Percentiles rank a stretch among this genome's conserved stretches.
These are phyloP conservation scores for Phaffomyces opuntiae DNA, from an alignment of 805 yeast species.

Conservation along the genomic window DNA sequence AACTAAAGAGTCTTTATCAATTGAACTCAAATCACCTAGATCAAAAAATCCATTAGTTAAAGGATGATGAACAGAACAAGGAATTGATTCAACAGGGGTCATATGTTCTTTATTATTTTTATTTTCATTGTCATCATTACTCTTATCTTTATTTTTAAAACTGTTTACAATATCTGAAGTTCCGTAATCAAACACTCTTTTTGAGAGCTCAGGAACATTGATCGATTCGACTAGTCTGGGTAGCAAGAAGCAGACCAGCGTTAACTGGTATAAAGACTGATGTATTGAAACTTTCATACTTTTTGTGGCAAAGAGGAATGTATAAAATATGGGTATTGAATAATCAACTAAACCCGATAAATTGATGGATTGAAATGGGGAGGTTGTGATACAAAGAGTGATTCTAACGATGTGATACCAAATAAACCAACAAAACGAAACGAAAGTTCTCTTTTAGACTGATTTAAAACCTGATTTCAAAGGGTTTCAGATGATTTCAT, in stretches of 20 bases:
- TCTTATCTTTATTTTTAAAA: conserved; percentile 7
- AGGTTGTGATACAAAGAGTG: no score
- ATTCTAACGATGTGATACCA: no score
- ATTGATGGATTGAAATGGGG: no score
- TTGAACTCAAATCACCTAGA: conserved; percentile 24
- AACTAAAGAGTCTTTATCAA: conserved; percentile 17
- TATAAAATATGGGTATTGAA: no score
- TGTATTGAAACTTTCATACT: neutral
- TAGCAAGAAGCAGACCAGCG: neutral
- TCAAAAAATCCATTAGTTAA: conserved; percentile 33
- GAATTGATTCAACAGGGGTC: conserved; percentile 18
- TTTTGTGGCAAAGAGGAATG: no score
- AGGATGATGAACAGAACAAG: conserved; percentile 39
- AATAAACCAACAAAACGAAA: no score
- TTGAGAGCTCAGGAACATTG: neutral
- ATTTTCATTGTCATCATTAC: neutral
- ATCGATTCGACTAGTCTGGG: neutral
- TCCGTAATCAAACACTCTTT: conserved; percentile 15
- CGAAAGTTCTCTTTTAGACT: no score
- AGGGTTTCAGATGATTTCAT: no score
- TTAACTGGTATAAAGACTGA: neutral
- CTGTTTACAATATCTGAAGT: conserved; percentile 14
- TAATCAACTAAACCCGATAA: no score
- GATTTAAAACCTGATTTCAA: no score
- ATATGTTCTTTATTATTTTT: conserved; percentile 7